Evolutionary conservation across 140 eudicot species (phyloP), one percentile per base, ranked within the genome.

Genomic region (Anethum foeniculum): DNA sequence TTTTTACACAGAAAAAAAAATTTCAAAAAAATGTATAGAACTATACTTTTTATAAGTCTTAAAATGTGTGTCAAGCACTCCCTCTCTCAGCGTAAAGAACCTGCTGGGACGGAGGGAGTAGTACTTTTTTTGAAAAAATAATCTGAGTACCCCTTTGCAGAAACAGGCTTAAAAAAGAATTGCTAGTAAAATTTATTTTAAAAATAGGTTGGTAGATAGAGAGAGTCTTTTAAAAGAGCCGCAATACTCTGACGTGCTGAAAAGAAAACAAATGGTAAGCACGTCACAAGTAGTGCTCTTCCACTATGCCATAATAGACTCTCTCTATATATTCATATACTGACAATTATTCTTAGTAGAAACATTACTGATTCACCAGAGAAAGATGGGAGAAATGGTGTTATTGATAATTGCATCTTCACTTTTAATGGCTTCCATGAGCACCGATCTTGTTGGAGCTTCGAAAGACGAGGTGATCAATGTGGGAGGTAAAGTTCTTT

Each of bases 401-500:
- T 46, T 83, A 68, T 18, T 86, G 78, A 62, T 88, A 14, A 83
- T 89, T 65, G 89, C 86, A 78, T 79, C 89, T 39, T 49, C 83
- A 15, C 16, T 72, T 5, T 18, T 86, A n/a, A 30, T 86, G 69
- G 79, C 72, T 23, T 77, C 56, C 23, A 14, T 25, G 64, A 75
- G 6, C 16, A 58, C 47, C 8, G 60, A 21, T 36, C 72, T 14
- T 56, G 87, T 56, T 3, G 90, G 83, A 85, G 56, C 84, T 62
- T 79, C 81, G 60, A 84, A 81, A 39, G 58, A 34, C 1, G 83
- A 82, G 41, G 84, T 84, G 71, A 77, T 91, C 28, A 88, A 83
- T 60, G 90, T 91, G 49, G 90, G 90, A 67, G 98, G 98, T 47
- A 90, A 91, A 83, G 97, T 93, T 58, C 89, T 88, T 80, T 93